Evolutionary conservation across 176 grass and related monocot genomes (phyloP).

Genomic region (Tuctoria greenei): DNA sequence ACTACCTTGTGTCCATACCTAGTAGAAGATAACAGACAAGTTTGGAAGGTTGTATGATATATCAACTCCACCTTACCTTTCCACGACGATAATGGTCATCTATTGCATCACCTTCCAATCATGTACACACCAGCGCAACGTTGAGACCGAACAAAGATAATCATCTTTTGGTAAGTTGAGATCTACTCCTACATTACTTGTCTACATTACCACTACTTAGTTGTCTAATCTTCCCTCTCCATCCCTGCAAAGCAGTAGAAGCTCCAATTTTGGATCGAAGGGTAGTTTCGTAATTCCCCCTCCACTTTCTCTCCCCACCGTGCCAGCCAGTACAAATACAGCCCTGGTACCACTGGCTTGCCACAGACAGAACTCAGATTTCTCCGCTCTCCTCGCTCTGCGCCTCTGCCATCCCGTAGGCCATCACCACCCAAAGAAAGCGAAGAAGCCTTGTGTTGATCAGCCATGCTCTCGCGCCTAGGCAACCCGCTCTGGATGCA

Average conservation of each 20-base stretch:
- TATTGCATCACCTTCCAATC: background rate
- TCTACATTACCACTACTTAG: background rate
- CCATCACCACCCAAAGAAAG: background rate
- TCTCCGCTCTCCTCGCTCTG: background rate
- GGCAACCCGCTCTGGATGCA: conserved; percentile 60
- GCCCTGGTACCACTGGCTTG: conserved; percentile 28
- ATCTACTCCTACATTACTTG: background rate
- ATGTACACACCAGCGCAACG: background rate
- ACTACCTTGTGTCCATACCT: background rate
- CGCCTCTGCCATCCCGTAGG: conserved; percentile 21
- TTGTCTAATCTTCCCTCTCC: background rate
- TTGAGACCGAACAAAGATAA: background rate
- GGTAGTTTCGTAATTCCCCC: conserved; percentile 1
- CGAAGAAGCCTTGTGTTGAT: background rate
- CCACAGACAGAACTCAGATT: conserved; percentile 1
- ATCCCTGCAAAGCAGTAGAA: too few relatives aligned
- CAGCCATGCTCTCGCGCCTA: conserved; percentile 63
- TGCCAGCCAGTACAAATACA: conserved; percentile 22
- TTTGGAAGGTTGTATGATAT: background rate
- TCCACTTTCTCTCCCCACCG: background rate
- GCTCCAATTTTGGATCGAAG: background rate
- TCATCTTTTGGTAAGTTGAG: background rate
- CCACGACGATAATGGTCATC: background rate
- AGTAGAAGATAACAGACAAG: background rate
- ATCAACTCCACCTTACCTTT: background rate